These are phyloP conservation scores for Austroboletus eburneus DNA, from an alignment of 768 basidiomycete genomes.

Conservation along the genomic window DNA sequence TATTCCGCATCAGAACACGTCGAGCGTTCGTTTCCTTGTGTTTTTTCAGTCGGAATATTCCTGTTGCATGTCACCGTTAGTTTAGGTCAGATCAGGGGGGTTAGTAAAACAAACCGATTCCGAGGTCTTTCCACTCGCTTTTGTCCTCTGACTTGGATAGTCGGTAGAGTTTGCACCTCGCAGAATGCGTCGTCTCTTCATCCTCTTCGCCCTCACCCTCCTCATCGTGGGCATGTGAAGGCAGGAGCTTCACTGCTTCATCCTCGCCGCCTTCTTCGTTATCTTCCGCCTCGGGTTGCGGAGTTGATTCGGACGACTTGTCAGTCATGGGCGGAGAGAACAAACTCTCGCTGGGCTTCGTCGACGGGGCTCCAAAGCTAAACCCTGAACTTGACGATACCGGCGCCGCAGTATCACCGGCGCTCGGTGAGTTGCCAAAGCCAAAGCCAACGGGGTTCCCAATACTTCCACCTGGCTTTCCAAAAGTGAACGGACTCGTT, in stretches of 20 bases:
- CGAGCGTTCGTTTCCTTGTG: slow-evolving; percentile 59
- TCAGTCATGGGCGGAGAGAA: slow-evolving; percentile 29
- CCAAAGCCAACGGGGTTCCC: slow-evolving; percentile 65
- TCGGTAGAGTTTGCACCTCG: slow-evolving; percentile 60
- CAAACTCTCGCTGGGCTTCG: slow-evolving; percentile 20
- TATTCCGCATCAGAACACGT: slow-evolving; percentile 67
- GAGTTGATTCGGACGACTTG: slow-evolving; percentile 28
- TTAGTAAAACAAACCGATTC: slow-evolving; percentile 56
- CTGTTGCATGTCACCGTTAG: slow-evolving; percentile 33
- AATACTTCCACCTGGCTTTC: slow-evolving; percentile 42
- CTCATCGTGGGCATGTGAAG: slow-evolving; percentile 46
- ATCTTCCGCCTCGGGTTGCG: slow-evolving; percentile 23
- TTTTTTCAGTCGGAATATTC: slow-evolving; percentile 67
- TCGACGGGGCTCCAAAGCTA: slow-evolving; percentile 19
- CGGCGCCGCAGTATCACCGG: slow-evolving; percentile 15
- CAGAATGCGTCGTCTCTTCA: slow-evolving; percentile 60
- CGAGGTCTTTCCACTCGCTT: slow-evolving; percentile 60
- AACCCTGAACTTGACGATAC: slow-evolving; percentile 18
- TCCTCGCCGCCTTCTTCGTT: slow-evolving; percentile 30
- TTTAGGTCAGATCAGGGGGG: too few species aligned
- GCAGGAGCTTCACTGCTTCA: slow-evolving; percentile 20
- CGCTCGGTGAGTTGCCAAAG: slow-evolving; percentile 29
- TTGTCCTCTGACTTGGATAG: slow-evolving; percentile 48
- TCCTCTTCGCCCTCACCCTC: slow-evolving; percentile 82
- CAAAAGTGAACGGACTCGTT: slow-evolving; percentile 25